Percentiles rank a stretch among this genome's conserved stretches.
These are phyloP conservation scores for Rhizomucor miehei DNA, from an alignment of 371 early-diverging fungal species.

Conservation along the genomic window DNA sequence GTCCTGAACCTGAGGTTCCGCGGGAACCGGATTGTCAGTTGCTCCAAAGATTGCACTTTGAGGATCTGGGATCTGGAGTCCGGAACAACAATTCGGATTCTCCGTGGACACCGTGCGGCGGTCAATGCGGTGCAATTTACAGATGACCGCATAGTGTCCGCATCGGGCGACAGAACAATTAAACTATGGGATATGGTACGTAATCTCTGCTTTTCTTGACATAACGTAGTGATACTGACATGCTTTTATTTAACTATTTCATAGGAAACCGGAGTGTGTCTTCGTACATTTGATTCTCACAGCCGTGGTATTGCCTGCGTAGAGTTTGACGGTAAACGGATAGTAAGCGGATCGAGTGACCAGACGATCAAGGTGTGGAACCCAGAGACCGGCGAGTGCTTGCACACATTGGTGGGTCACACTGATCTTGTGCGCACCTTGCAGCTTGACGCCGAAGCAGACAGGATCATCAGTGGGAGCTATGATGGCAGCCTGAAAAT, in stretches of 20 bases:
- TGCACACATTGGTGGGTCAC: conserved; percentile 71
- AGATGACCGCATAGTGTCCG: conserved; percentile 64
- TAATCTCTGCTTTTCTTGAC: background rate
- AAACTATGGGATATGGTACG: conserved; percentile 62
- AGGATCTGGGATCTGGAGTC: conserved; percentile 72
- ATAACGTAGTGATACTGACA: conserved; percentile 54
- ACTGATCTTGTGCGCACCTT: conserved; percentile 79
- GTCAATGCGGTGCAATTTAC: conserved; percentile 76
- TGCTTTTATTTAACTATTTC: conserved; percentile 15
- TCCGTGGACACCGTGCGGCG: conserved; percentile 62
- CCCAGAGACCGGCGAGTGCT: conserved; percentile 61
- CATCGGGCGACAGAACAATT: conserved; percentile 75
- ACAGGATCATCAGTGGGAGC: conserved; percentile 75
- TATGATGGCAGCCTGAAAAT: conserved; percentile 88
- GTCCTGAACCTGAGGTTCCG: conserved; percentile 71
- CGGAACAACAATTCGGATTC: conserved; percentile 42
- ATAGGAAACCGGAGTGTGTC: conserved; percentile 51
- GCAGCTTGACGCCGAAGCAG: conserved; percentile 31
- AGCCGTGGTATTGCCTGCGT: conserved; percentile 80
- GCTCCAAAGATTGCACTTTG: conserved; percentile 86
- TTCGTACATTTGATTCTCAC: conserved; percentile 54
- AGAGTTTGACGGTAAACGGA: conserved; percentile 69
- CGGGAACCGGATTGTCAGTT: conserved; percentile 67
- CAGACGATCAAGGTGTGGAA: conserved; percentile 86
- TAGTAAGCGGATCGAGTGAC: conserved; percentile 85